phyloP scores from a whole-genome alignment of 2,329 filamentous ascomycete genomes.

The Phialophora expanda region DNA sequence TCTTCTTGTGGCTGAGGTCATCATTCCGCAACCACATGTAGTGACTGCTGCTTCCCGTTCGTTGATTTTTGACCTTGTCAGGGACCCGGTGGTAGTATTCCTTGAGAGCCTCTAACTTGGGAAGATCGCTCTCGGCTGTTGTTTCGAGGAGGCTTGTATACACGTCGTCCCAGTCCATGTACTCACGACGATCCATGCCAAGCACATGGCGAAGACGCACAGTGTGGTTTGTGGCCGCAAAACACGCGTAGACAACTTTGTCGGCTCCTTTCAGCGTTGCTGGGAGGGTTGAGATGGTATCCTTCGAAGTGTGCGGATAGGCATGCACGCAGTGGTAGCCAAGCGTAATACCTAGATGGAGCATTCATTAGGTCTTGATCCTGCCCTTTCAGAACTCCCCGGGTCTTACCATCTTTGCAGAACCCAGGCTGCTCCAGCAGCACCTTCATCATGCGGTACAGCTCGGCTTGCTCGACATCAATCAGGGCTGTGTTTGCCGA shows the following conservation, averaged over 20 bases:
- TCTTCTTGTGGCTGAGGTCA: background rate
- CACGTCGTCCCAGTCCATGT: background rate
- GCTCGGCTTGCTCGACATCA: conserved; percentile 4
- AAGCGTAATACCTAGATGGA: background rate
- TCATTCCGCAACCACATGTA: background rate
- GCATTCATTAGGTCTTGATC: background rate
- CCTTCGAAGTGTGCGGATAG: conserved; percentile 10
- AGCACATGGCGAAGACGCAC: conserved; percentile 9
- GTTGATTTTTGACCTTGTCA: background rate
- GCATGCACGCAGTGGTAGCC: conserved; percentile 15
- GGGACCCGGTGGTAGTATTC: background rate
- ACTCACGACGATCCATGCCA: background rate
- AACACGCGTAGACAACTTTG: conserved; percentile 12
- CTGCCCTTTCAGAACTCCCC: background rate
- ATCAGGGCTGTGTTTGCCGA: conserved; percentile 12
- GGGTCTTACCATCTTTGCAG: conserved; percentile 12
- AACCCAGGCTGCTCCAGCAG: conserved; percentile 7
- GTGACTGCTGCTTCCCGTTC: background rate
- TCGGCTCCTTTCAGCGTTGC: conserved; percentile 14
- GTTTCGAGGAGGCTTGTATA: background rate
- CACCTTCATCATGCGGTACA: conserved; percentile 5
- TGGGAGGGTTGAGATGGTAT: conserved; percentile 5
- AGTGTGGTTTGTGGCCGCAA: conserved; percentile 4
- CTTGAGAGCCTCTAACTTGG: background rate
- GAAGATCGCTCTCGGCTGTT: background rate